phyloP scores from a whole-genome alignment of 495 filamentous ascomycete species.

The Pyronema omphalodes region DNA sequence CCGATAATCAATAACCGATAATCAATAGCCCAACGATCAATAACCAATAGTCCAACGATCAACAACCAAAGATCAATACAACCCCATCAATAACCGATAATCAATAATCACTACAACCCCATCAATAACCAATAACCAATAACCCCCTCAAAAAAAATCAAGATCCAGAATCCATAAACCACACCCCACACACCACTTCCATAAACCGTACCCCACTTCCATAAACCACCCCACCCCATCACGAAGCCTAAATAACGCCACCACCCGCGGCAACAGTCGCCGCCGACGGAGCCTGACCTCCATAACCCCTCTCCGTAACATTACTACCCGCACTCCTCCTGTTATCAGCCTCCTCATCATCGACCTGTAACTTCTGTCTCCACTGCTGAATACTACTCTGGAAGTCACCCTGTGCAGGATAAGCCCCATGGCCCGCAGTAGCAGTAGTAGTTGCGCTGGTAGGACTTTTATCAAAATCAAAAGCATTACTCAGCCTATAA shows the following conservation, averaged over 20 bases:
- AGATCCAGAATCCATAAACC: no score
- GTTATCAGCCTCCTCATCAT: slow-evolving; percentile 18
- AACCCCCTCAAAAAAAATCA: no score
- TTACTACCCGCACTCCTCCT: slow-evolving; percentile 12
- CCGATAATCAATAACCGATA: no score
- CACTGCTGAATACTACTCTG: slow-evolving; percentile 22
- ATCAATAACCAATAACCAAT: no score
- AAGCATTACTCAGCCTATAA: slow-evolving; percentile 68
- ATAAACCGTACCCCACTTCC: no score
- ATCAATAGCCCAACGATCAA: no score
- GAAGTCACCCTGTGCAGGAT: slow-evolving; percentile 9
- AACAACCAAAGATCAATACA: no score
- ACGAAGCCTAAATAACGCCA: slow-evolving; percentile 1
- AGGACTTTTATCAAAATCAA: slow-evolving; percentile 56
- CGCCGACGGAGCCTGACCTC: not conserved
- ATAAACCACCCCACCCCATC: not conserved
- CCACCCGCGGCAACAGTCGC: not conserved
- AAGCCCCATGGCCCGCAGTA: slow-evolving; percentile 9
- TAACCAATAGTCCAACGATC: no score
- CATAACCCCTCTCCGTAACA: not conserved
- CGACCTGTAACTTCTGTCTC: slow-evolving; percentile 22
- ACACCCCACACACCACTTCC: no score
- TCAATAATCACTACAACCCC: no score
- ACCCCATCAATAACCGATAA: no score
- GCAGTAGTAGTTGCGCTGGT: slow-evolving; percentile 16